These are phyloP conservation scores for Aspergillus eucalypticola DNA, from an alignment of 2,329 filamentous ascomycete genomes.

Conservation along the genomic window DNA sequence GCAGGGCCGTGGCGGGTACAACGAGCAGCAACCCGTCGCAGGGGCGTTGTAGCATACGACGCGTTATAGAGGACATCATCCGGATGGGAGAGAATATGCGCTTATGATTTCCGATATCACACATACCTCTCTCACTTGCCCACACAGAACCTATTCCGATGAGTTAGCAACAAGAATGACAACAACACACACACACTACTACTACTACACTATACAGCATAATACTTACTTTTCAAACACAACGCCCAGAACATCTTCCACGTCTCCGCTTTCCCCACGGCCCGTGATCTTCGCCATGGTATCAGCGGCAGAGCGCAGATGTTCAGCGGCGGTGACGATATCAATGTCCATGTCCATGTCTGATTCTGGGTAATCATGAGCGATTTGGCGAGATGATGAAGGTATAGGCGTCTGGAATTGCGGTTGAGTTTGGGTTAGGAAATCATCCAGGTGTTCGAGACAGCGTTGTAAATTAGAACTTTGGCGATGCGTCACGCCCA, in stretches of 20 bases:
- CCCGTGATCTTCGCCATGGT: constrained; percentile 87
- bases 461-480: constrained; percentile 76
- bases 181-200: background rate
- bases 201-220: too few species aligned
- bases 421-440: constrained; percentile 65
- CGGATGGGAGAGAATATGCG: background rate
- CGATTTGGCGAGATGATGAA: constrained; percentile 20
- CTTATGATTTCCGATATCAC: too few species aligned
- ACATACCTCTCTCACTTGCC: constrained; percentile 17
- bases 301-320: constrained; percentile 76
- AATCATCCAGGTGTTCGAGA: constrained; percentile 69
- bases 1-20: constrained; percentile 38
- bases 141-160: constrained; percentile 54
- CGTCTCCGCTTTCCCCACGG: constrained; percentile 78
- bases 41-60: background rate
- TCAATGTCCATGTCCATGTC: constrained; percentile 73
- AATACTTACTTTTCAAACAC: constrained; percentile 89
- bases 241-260: constrained; percentile 92
- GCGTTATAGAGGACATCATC: background rate
- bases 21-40: constrained; percentile 24
- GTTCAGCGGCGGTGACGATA: constrained; percentile 86
- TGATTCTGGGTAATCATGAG: constrained; percentile 18
- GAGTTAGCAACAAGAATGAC: constrained; percentile 13
- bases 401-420: constrained; percentile 13
- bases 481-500: constrained; percentile 90